These are phyloP conservation scores for Triangularia verruculosa DNA, from an alignment of 2,329 filamentous ascomycete species.

Conservation along the genomic window DNA sequence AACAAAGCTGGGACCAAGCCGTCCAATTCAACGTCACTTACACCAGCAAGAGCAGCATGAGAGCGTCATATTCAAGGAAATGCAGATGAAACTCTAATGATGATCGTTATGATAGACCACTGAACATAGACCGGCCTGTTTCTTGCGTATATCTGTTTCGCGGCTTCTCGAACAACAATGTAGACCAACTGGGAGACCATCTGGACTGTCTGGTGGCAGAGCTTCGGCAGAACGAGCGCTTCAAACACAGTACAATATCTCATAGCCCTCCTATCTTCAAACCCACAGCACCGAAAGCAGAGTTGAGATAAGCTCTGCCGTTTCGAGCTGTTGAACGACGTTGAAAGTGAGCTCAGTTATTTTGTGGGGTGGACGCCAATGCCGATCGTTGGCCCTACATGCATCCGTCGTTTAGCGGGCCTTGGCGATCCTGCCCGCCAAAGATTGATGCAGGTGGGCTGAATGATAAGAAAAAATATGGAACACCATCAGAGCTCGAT, in stretches of 20 bases:
- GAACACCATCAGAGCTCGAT: background rate
- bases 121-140: too few species aligned
- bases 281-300: too few species aligned
- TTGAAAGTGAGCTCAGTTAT: background rate
- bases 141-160: too few species aligned
- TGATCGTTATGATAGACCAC: background rate
- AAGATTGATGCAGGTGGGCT: background rate
- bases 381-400: background rate
- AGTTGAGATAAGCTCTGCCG: too few species aligned
- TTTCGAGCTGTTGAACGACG: background rate
- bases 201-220: too few species aligned
- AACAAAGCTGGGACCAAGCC: background rate
- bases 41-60: background rate
- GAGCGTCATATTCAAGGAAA: background rate
- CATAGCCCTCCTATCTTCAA: too few species aligned
- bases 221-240: too few species aligned
- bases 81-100: background rate
- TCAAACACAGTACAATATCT: too few species aligned
- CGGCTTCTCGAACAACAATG: too few species aligned
- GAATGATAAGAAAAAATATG: background rate
- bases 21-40: background rate
- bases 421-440: background rate
- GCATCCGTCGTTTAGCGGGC: background rate
- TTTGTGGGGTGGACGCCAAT: background rate
- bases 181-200: too few species aligned